A percentile compares a stretch with the other conserved stretches of the same genome.
Evolutionary conservation across 805 yeast genomes (phyloP).

Genomic region (Wickerhamomyces mucosus): DNA sequence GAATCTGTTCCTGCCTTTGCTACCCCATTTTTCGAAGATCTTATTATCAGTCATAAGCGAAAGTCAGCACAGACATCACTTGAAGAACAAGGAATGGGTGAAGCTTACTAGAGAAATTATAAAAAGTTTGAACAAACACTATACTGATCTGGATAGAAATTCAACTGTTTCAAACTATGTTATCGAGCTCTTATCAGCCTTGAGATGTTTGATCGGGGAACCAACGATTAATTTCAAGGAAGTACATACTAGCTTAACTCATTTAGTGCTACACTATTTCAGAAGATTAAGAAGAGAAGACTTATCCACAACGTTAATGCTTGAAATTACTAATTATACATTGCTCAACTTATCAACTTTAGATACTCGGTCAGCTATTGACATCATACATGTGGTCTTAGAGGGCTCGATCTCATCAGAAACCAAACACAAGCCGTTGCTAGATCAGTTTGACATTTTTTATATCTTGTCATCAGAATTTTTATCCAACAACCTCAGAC

Average conservation of each 20-base stretch:
- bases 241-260: slow-evolving; percentile 12
- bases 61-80: slow-evolving; percentile 13
- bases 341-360: slow-evolving; percentile 32
- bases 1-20: slow-evolving; percentile 20
- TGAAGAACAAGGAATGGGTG: slow-evolving; percentile 11
- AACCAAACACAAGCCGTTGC: slow-evolving; percentile 33
- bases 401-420: slow-evolving; percentile 26
- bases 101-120: slow-evolving; percentile 5
- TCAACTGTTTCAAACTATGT: slow-evolving; percentile 20
- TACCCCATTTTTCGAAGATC: slow-evolving; percentile 21
- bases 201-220: slow-evolving; percentile 16
- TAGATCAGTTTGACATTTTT: slow-evolving; percentile 35
- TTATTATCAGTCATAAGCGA: slow-evolving; percentile 18
- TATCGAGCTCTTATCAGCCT: slow-evolving; percentile 18
- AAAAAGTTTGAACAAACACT: slow-evolving; percentile 7
- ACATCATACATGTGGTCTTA: slow-evolving; percentile 29
- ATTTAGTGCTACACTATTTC: slow-evolving; percentile 16
- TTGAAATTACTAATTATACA: slow-evolving; percentile 37
- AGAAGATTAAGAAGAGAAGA: slow-evolving; percentile 17
- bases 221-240: slow-evolving; percentile 18
- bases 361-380: slow-evolving; percentile 26
- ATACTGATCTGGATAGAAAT: not conserved
- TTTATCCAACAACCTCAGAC: slow-evolving; percentile 20
- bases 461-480: slow-evolving; percentile 34
- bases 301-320: slow-evolving; percentile 22